phyloP scores from a whole-genome alignment of 148 eudicot genomes.

The Rhododendron molle region DNA sequence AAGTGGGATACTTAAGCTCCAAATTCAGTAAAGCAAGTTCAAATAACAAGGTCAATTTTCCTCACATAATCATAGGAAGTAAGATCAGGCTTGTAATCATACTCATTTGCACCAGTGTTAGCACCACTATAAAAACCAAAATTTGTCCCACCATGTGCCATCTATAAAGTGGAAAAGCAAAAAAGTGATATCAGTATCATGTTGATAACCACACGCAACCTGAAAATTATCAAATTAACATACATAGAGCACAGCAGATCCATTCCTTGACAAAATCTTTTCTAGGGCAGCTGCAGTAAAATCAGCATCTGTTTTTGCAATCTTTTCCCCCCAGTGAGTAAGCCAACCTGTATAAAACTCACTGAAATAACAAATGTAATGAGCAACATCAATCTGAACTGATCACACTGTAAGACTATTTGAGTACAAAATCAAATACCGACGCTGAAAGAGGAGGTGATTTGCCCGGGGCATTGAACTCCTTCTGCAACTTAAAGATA shows the following conservation, averaged over 20 bases:
- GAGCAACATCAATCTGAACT: constrained; percentile 16
- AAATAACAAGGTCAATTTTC: constrained; percentile 16
- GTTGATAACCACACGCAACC: constrained; percentile 1
- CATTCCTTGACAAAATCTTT: constrained; percentile 72
- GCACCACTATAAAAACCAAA: constrained; percentile 96
- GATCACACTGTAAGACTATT: neutral
- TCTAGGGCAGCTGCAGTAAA: constrained; percentile 69
- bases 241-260: constrained; percentile 94
- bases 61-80: constrained; percentile 98
- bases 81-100: constrained; percentile 89
- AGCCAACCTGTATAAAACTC: constrained; percentile 99
- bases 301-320: constrained; percentile 67
- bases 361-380: constrained; percentile 36
- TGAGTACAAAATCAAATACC: constrained; percentile 23
- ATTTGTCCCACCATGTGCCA: constrained; percentile 98
- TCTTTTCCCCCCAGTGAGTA: constrained; percentile 90
- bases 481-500: constrained; percentile 78
- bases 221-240: constrained; percentile 21
- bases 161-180: constrained; percentile 40
- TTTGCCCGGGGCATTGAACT: constrained; percentile 92
- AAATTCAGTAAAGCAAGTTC: neutral
- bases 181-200: constrained; percentile 13
- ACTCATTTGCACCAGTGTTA: constrained; percentile 65
- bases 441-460: constrained; percentile 96
- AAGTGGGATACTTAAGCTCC: neutral